Conservation (phyloP, 208 protist species). For the Trypanosoma melophagium region DNA sequence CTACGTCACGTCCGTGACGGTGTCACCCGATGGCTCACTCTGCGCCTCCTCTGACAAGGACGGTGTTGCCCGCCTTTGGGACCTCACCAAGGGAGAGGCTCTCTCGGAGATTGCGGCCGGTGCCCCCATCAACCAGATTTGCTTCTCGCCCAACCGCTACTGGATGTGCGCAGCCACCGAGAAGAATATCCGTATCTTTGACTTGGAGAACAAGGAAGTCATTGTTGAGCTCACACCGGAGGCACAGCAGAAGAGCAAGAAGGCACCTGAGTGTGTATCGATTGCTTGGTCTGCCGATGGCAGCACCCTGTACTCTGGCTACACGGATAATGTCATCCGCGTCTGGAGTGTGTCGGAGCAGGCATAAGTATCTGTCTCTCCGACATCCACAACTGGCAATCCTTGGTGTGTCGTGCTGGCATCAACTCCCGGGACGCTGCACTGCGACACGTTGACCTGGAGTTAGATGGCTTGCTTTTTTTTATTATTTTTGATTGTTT, state of each 20-base stretch:
- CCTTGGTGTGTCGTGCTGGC: background rate
- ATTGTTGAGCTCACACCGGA: slow-evolving; percentile 93
- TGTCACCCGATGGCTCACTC: slow-evolving; percentile 99
- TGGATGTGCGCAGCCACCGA: slow-evolving; percentile 98
- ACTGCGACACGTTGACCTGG: background rate
- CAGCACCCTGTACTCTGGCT: slow-evolving; percentile 97
- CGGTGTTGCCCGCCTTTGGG: slow-evolving; percentile 97
- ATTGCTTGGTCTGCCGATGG: slow-evolving; percentile 98
- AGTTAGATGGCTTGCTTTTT: background rate
- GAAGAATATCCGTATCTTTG: slow-evolving; percentile 93
- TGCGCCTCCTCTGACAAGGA: slow-evolving; percentile 99
- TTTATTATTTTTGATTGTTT: no score
- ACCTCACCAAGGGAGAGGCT: slow-evolving; percentile 96
- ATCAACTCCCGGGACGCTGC: slow-evolving; percentile 4
- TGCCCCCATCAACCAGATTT: slow-evolving; percentile 92
- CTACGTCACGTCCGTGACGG: slow-evolving; percentile 98
- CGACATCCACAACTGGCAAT: background rate
- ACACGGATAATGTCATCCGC: slow-evolving; percentile 98
- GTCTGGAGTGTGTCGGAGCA: slow-evolving; percentile 91
- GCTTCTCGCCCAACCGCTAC: slow-evolving; percentile 99
- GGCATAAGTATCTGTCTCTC: slow-evolving; percentile 1
- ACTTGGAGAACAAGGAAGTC: slow-evolving; percentile 96
- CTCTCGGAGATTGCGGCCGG: slow-evolving; percentile 95
- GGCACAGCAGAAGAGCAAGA: slow-evolving; percentile 45
- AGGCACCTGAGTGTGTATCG: slow-evolving; percentile 91